Base-by-base conservation (phyloP, 495 filamentous ascomycete genomes). In the Corynascus novoguineensis region DNA sequence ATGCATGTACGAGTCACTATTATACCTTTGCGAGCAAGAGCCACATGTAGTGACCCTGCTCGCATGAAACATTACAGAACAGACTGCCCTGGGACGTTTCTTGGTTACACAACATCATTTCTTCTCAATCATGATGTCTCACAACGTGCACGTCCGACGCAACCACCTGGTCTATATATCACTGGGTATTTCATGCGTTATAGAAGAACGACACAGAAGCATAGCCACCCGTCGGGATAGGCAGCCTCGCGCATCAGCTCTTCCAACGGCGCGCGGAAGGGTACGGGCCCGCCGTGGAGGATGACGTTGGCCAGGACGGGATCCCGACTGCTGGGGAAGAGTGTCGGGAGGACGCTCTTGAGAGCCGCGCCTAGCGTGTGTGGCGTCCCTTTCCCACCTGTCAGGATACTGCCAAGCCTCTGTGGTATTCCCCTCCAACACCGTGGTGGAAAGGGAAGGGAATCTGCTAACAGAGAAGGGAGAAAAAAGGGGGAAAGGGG, bases 201-300 rank as follows among this genome's bases (percentile, higher is more conserved):
- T 65, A 87, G 76, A 86, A 96, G 88, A n/a, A 85, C 78, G 6
- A 98, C 80, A 40, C 88, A 87, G 12, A 97, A 67, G 73, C 92
- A 89, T 19, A 95, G 68, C 85, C 92, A 98, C 1, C 93, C 93
- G 71, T 98, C 93, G 0, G 88, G 83, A 72, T 97, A 97, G 0
- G 90, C 82, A 15, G 87, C 88, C 51, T 82, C 84, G 38, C 85
- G 75, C 68, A 92, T 85, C 29, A 98, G 73, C 44, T 97, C 92
- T 63, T 93, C 89, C 24, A 97, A 69, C n/a, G 83, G 85, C 1
- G 91, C 87, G 53, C 72, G 72, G 78, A 97, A 86, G 5, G 93
- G 90, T 53, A 97, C 80, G 4, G 86, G 82, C 4, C 84, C 88
- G 5, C 93, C 95, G 74, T 99, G 93, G 61, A 97, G 64, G 25